Conservation (phyloP, 139 green algal species). For the Chlamydomonas incerta region DNA sequence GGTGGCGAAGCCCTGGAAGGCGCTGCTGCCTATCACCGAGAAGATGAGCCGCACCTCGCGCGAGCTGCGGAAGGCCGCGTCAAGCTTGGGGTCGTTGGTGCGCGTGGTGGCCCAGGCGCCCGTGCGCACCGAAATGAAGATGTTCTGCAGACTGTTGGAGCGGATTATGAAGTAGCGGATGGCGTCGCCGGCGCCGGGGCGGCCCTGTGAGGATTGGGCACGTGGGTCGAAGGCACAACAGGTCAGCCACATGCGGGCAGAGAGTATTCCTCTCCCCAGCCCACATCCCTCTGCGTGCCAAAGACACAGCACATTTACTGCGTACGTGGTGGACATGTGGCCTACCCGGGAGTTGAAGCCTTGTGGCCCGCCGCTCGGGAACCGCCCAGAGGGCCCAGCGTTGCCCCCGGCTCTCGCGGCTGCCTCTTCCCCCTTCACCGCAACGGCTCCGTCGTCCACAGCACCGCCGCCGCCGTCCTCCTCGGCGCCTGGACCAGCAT, state of each 20-base stretch:
- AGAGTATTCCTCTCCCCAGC: too few species aligned
- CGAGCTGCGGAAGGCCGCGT: constrained; percentile 64
- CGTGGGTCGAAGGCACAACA: neutral
- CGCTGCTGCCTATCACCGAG: constrained; percentile 72
- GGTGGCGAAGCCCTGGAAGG: constrained; percentile 81
- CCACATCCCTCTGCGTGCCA: too few species aligned
- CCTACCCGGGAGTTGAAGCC: too few species aligned
- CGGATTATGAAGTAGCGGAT: constrained; percentile 81
- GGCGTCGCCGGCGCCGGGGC: neutral
- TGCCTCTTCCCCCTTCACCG: too few species aligned
- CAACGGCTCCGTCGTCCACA: too few species aligned
- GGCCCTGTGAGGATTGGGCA: neutral
- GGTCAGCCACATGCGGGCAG: neutral
- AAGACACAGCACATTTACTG: too few species aligned
- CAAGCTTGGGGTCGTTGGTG: constrained; percentile 78
- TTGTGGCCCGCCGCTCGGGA: too few species aligned
- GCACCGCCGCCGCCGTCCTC: too few species aligned
- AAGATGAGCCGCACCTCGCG: constrained; percentile 77
- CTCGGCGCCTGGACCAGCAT: too few species aligned
- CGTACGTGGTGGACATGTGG: too few species aligned
- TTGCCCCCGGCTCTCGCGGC: too few species aligned
- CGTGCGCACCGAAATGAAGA: constrained; percentile 66
- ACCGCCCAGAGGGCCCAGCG: too few species aligned
- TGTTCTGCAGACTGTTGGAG: constrained; percentile 68
- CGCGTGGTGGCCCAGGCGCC: constrained; percentile 77